Evolutionary conservation across 2,329 filamentous ascomycete genomes (phyloP).

Genomic region (Aspergillus sojae): DNA sequence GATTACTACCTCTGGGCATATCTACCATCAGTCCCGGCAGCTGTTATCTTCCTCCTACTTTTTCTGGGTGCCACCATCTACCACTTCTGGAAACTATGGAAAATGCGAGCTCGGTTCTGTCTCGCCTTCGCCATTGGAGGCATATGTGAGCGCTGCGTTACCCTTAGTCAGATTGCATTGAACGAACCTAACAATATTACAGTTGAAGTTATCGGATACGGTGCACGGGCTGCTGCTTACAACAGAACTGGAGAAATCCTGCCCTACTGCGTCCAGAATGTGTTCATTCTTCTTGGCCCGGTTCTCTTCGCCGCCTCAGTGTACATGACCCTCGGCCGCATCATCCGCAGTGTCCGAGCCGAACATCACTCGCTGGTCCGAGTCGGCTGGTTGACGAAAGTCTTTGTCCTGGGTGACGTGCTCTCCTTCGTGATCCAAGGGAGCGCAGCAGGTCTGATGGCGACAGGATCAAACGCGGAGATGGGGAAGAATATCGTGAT

Average conservation of each 20-base stretch:
- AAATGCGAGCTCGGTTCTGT: constrained; percentile 33
- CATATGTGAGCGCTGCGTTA: constrained; percentile 31
- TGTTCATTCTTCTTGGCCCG: constrained; percentile 53
- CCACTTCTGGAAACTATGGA: constrained; percentile 33
- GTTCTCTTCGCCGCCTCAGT: constrained; percentile 54
- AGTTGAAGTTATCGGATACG: constrained; percentile 42
- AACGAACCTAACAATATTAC: not conserved
- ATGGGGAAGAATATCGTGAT: constrained; percentile 17
- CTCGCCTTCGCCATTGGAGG: constrained; percentile 39
- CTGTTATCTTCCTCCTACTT: constrained; percentile 29
- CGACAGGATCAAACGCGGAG: not conserved
- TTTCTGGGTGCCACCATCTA: constrained; percentile 29
- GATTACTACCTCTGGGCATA: constrained; percentile 32
- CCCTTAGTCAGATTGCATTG: not conserved
- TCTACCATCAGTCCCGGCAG: constrained; percentile 29
- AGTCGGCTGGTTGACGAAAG: constrained; percentile 48
- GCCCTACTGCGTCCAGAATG: constrained; percentile 45
- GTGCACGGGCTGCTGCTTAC: constrained; percentile 25
- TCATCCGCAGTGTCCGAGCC: constrained; percentile 45
- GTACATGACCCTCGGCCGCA: constrained; percentile 53
- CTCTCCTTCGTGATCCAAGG: constrained; percentile 52
- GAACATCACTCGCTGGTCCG: constrained; percentile 49
- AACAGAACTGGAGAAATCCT: constrained; percentile 21
- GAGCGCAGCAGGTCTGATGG: constrained; percentile 24
- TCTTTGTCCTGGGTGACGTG: constrained; percentile 53